Evolutionary conservation across 352 stramenopile genomes (phyloP), one percentile per base, ranked within the genome.

Genomic region (Pythium sp.): DNA sequence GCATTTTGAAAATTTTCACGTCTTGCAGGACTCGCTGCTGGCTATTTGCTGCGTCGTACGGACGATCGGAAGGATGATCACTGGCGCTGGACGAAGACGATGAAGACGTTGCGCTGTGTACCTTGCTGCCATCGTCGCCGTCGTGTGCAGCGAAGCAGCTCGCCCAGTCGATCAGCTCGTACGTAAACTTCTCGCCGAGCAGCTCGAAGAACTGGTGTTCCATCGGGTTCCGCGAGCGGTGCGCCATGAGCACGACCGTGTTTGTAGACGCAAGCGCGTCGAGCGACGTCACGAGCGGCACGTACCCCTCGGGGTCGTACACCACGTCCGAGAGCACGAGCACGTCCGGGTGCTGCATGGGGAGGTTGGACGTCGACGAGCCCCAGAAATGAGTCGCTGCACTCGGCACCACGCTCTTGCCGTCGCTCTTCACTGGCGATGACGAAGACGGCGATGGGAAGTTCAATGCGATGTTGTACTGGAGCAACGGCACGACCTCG

Each of bases 141-240:
- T 34, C 71, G 24, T 64, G 69, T 36, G 14, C 55, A 1, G 46
- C 61, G 9, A 71, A 64, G 20, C 30, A 53, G 43, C 54, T 66
- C n/a, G 67, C 69, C 78, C 76, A 92, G 62, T 90, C 74, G 7
- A 87, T 71, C 32, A 75, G 72, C 62, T 82, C 65, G 75, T 69
- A 84, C 49, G 72, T 56, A 58, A 91, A 92, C 26, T 62, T 67
- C 36, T 70, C 51, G 11, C 68, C 75, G 30, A 94, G 64, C 49
- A 88, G 64, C 38, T 87, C 75, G 74, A 94, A 94, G 67, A 94
- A 93, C 60, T 93, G 72, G 53, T 93, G 77, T 66, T 94, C 86
- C 80, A 89, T 89, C 1, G 86, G 84, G 71, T 94, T 91, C 22
- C 86, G 76, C 51, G 84, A 93, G 46, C 85, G 76, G 65, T 94